These are phyloP conservation scores for Trypanosoma cruzi DNA, from an alignment of 208 protist species.

Conservation along the genomic window DNA sequence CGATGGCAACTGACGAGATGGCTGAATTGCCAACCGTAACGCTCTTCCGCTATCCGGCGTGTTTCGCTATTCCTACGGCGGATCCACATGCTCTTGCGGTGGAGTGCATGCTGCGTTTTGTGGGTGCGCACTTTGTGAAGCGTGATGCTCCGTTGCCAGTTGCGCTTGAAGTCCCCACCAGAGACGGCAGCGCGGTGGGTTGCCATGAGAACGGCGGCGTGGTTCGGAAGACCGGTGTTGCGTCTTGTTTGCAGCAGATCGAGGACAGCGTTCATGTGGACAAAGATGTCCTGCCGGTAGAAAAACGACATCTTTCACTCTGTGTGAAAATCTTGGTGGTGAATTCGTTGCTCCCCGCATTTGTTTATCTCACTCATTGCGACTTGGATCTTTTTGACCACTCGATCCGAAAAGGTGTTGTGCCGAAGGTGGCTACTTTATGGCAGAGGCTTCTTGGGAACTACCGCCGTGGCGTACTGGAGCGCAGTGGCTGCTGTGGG, in stretches of 20 bases:
- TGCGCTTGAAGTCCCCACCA: conserved; percentile 17
- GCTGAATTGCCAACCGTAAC: conserved; percentile 3
- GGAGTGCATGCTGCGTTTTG: conserved; percentile 69
- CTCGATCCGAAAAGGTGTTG: conserved; percentile 48
- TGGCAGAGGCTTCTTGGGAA: conserved; percentile 60
- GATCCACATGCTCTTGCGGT: conserved; percentile 74
- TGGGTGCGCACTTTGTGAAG: conserved; percentile 41
- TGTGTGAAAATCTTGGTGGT: conserved; percentile 53
- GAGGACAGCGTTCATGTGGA: conserved; percentile 29
- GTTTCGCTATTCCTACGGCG: conserved; percentile 60
- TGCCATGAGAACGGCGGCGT: neutral
- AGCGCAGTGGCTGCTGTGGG: conserved; percentile 40
- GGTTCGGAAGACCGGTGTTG: conserved; percentile 35
- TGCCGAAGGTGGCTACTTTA: conserved; percentile 59
- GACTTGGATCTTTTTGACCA: conserved; percentile 51
- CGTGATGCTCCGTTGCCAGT: conserved; percentile 45
- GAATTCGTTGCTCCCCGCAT: conserved; percentile 73
- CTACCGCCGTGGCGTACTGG: conserved; percentile 53
- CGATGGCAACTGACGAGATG: conserved; percentile 4
- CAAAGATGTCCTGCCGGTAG: conserved; percentile 34
- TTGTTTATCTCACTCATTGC: conserved; percentile 70
- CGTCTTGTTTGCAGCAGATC: conserved; percentile 44
- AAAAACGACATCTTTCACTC: conserved; percentile 31
- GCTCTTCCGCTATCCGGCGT: conserved; percentile 31
- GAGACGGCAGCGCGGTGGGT: neutral